Evolutionary conservation across 2,329 filamentous ascomycete species (phyloP), one percentile per base, ranked within the genome.

Genomic region (Talaromyces sp.): DNA sequence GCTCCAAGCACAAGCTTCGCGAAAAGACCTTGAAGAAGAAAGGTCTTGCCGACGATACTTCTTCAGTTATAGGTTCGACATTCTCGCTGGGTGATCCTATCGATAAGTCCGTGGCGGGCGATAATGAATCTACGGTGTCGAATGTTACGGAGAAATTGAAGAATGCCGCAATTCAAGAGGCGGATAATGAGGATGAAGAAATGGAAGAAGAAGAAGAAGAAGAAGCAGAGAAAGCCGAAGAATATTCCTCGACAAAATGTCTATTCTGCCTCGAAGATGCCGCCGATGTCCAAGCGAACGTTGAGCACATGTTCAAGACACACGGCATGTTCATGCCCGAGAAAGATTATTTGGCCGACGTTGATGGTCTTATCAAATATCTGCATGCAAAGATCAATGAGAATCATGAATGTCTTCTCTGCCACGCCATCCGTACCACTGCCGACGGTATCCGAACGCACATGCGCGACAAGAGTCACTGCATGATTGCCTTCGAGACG

Each of bases 281-380:
- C 0, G 87, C 91, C 0, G 90, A 87, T 13, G 80, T 92, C 6
- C 79, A 87, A n/a, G 82, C 93, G 37, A 97, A 93, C 73, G 83
- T 92, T 39, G 82, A 87, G 47, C 95, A 99, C 75, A 99, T 99
- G 95, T 89, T 90, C 75, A 90, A 91, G 66, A 89, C 90, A 72
- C 95, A 99, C 75, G 92, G 94, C 81, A 93, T 97, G 88, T 97
- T 98, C 78, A 89, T 99, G 67, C 95, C 95, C 0, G 95, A 99
- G 76, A 90, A 88, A 78, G 82, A 89, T 37, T 99, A 92, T 72
- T 81, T 99, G 2, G 87, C 90, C 4, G 87, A 99, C 72, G 76
- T 95, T 3, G 89, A 96, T 67, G 93, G 93, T 1, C 82, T 99
- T 59, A 80, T 99, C 66, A 84, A 84, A 62, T 89, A 93, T 68